phyloP scores from a whole-genome alignment of 2,329 filamentous ascomycete species.

The Aspergillus luchuensis region DNA sequence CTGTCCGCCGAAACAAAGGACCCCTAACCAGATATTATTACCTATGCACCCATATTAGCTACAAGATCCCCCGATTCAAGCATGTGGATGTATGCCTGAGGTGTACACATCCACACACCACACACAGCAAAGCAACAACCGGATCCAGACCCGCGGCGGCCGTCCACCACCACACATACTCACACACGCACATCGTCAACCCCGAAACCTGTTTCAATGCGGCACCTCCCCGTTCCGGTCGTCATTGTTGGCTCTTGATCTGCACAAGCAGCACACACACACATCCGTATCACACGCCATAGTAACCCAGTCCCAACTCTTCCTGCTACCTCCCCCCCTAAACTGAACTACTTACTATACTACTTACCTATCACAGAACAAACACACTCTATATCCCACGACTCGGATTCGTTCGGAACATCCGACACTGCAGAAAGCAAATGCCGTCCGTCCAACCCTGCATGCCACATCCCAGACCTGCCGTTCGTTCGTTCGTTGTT shows the following conservation, averaged over 20 bases:
- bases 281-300: neutral
- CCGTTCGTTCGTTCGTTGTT: too few species aligned
- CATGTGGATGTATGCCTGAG: neutral
- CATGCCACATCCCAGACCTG: too few species aligned
- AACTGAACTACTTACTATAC: neutral
- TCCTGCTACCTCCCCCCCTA: too few species aligned
- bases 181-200: neutral
- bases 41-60: too few species aligned
- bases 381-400: neutral
- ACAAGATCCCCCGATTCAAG: neutral
- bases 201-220: conserved; percentile 6
- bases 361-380: neutral
- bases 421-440: too few species aligned
- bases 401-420: too few species aligned
- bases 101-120: neutral
- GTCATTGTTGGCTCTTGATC: conserved; percentile 4
- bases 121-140: neutral
- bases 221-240: neutral
- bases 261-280: neutral
- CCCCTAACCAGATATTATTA: neutral
- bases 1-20: neutral
- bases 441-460: too few species aligned
- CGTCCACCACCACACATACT: too few species aligned
- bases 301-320: too few species aligned
- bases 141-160: too few species aligned